Percentiles rank a stretch among this genome's conserved stretches.
Evolutionary conservation across 139 green algal species (phyloP).

Genomic region (Choricystis sp.): DNA sequence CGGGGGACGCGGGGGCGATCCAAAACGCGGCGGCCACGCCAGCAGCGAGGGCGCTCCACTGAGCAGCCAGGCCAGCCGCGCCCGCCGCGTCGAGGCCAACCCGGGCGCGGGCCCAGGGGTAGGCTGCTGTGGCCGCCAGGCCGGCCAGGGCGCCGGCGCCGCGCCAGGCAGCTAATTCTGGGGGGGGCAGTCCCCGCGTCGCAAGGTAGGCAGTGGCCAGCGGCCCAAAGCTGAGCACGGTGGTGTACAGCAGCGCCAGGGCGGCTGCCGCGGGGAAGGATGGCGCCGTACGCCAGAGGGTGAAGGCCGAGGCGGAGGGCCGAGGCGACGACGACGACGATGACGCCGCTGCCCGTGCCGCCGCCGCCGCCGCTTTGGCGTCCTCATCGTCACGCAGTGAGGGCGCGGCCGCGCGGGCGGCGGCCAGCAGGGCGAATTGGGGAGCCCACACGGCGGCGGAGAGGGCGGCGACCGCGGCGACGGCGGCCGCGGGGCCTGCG

Average conservation of each 20-base stretch:
- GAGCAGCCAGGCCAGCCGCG: slow-evolving; percentile 1
- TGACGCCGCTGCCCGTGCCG: not conserved
- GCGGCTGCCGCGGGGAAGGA: slow-evolving; percentile 30
- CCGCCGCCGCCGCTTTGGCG: not conserved
- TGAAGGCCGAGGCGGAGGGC: slow-evolving; percentile 25
- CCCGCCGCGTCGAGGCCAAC: not conserved
- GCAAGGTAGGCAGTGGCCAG: slow-evolving; percentile 46
- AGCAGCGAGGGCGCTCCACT: not conserved
- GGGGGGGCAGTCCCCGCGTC: slow-evolving; percentile 37
- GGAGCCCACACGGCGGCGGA: not conserved
- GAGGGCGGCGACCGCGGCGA: not conserved
- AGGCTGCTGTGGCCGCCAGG: slow-evolving; percentile 44
- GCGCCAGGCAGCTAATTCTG: slow-evolving; percentile 30
- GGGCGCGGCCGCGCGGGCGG: not conserved
- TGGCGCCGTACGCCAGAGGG: slow-evolving; percentile 33
- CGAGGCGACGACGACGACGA: not conserved
- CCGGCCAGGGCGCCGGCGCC: slow-evolving; percentile 45
- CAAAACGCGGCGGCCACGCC: not conserved
- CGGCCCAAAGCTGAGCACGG: slow-evolving; percentile 39
- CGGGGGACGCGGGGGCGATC: not conserved
- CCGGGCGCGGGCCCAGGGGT: slow-evolving; percentile 16
- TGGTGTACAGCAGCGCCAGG: slow-evolving; percentile 63
- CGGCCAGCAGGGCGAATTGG: not conserved
- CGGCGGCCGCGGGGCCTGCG: slow-evolving; percentile 1
- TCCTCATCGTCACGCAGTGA: not conserved